A percentile compares a stretch with the other conserved stretches of the same genome.
These are phyloP conservation scores for Alopecurus myosuroides DNA, from an alignment of 176 grass and related monocot genomes.

Conservation along the genomic window DNA sequence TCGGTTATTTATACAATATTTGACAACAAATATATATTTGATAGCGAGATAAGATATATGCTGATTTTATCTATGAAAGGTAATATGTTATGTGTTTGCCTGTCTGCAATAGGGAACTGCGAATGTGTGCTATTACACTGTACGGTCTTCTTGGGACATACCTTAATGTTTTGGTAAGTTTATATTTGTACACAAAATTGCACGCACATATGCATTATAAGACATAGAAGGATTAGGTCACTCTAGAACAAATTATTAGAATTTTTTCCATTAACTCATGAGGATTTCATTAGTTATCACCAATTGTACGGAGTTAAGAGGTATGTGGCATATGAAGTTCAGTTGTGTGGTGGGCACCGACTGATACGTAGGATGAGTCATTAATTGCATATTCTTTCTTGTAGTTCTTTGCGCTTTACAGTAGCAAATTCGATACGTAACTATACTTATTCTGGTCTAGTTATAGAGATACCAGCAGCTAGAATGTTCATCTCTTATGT, in stretches of 20 bases:
- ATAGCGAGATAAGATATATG: background rate
- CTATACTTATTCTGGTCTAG: background rate
- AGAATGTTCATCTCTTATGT: slow-evolving; percentile 4
- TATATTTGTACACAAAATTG: slow-evolving; percentile 16
- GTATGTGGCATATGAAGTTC: background rate
- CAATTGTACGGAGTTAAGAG: background rate
- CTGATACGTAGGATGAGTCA: background rate
- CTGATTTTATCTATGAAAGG: slow-evolving; percentile 5
- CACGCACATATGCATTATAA: background rate
- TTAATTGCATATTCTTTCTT: background rate
- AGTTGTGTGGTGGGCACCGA: slow-evolving; percentile 1
- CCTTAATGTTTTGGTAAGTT: slow-evolving; percentile 92
- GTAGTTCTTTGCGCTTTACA: background rate
- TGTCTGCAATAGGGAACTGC: slow-evolving; percentile 62
- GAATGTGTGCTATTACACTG: slow-evolving; percentile 78
- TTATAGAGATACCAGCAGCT: background rate
- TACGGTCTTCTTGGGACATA: slow-evolving; percentile 74
- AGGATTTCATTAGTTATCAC: background rate
- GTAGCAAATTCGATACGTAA: background rate
- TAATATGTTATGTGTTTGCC: background rate
- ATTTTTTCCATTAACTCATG: background rate
- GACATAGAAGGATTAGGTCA: background rate
- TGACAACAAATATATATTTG: background rate
- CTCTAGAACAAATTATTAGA: slow-evolving; percentile 15
- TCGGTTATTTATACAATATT: background rate